Evolutionary conservation across 2,329 filamentous ascomycete species (phyloP), one percentile per base, ranked within the genome.

Genomic region (Albophoma yamanashiensis): DNA sequence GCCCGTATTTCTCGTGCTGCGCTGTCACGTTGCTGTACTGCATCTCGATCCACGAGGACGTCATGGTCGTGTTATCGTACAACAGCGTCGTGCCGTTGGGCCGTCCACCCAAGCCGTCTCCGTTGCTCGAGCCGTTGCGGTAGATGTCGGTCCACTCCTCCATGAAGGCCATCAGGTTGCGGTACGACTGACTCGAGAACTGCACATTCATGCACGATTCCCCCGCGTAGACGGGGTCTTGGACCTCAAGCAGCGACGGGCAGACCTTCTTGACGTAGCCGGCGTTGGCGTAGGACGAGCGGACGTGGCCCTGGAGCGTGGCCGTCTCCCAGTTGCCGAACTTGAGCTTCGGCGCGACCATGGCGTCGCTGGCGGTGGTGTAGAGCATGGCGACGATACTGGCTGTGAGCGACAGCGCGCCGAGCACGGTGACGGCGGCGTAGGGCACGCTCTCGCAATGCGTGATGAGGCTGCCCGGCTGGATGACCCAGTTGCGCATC

Each of bases 401-500:
- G 2, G 87, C 86, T 1, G 83, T 74, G 17, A 93, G 70, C 0
- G 87, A 83, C 2, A 91, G 67, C 1, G 79, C 68, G 0, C 89
- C 90, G 1, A 92, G 74, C 0, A 89, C 64, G 0, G 86, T 88
- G 1, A 82, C 64, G 0, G 79, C 86, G 0, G 87, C 86, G 61
- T 88, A 86, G 6, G 81, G 79, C 1, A 92, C 74, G 4, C 82
- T 82, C 62, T 87, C 79, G 71, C 79, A 88, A 65, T 90, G 85
- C 0, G 87, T 89, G 25, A 93, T 76, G 63, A 93, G 77, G 0
- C 84, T 87, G 0, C 89, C 89, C 0, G 89, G 88, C 71, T 88
- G 84, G 55, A 86, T 82, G 25, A 88, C 81, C 89, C 89, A 93
- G 52, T 82, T 82, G 55, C 89, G 81, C 88, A 93, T 91, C 20